Base-by-base conservation (phyloP, 2,329 filamentous ascomycete genomes). In the Dothidotthia symphoricarpi region DNA sequence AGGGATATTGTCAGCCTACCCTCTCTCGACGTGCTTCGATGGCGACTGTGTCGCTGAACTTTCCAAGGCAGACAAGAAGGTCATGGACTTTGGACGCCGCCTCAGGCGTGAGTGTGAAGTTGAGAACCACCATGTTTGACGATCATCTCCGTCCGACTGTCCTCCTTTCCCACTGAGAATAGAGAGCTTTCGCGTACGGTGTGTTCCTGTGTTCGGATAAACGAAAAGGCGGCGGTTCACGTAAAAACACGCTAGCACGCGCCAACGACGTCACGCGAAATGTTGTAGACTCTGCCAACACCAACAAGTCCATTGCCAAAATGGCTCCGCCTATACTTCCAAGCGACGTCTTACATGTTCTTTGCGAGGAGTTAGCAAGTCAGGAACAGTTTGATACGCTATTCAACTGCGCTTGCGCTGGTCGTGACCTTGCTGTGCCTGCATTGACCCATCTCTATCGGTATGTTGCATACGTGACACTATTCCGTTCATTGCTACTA, bases 21-120 rank as follows among this genome's bases (percentile, higher is more conserved):
- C 77, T 80, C 55, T 88, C 83, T 47, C 75, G 78, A 52, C 77
- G 76, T 24, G 84, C 83, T 64, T 90, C 86, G 27, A 91, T 74
- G 16, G 81, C 85, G 14, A 91, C 85, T 30, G 84, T 80, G 53
- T 91, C 86, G 62, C 83, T 86, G 69, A 91, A 90, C 65, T 88
- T 88, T 57, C 80, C 78, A 16, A 91, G 75, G 63, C 86, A 91
- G 15, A 81, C 73, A 39, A 91, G 76, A 16, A 82, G 77, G 64
- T 90, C 86, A 53, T 88, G 83, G 29, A 91, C 72, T 32, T 78
- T 80, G 6, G 75, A 74, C 28, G 88, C 80, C 22, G 83, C 83
- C 51, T 89, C 85, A 39, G 86, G 85, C 53, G 76, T 85, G 36
- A 91, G 71, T 0, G 83, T 85, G 59, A 90, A 89, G 43, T 75